Evolutionary conservation across 139 green algal species (phyloP), one percentile per base, ranked within the genome.

Genomic region (Tetraselmis chui): DNA sequence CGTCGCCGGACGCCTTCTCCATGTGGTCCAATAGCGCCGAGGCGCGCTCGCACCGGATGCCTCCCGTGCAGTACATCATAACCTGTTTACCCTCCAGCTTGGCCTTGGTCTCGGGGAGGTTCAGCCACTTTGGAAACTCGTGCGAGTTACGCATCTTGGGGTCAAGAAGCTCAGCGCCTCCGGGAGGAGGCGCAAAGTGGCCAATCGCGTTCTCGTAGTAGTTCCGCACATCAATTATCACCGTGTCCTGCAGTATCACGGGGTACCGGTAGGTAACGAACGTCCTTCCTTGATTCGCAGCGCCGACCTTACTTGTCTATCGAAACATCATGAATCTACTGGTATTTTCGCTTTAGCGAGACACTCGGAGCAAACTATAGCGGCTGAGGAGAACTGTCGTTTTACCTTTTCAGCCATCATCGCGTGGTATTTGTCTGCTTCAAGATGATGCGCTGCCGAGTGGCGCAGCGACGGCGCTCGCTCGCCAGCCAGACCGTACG

Each of bases 11-110:
- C 74, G 74, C 74, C 74, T 29, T 77, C 74, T 29, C 26, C 74
- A 77, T 29, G 74, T 77, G 45, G 45, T 67, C 45, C 45, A 67
- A 18, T 18, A 67, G 28, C 23, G 59, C 67, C 18, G 79, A 30
- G 0, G 79, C 83, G 27, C 79, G 82, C 59, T 86, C 83, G 83
- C 83, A 86, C 1, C 83, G 83, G 18, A 86, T 82, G 5, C 83
- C 83, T 1, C 83, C 83, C 25, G 83, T 86, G 77, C 83, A 86
- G 80, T 83, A 86, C 67, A 83, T 81, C 1, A 81, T 58, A 2
- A 86, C 79, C 28, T 83, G 29, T 32, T 83, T 83, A 1, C 79
- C 79, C 28, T 29, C 26, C 45, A 85, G 77, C 81, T 84, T 75
- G 27, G 80, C 24, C 81, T 80, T 80, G 24, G 81, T 84, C 25